Evolutionary conservation across 2,329 filamentous ascomycete species (phyloP).

Genomic region (Tolypocladium capitatum): DNA sequence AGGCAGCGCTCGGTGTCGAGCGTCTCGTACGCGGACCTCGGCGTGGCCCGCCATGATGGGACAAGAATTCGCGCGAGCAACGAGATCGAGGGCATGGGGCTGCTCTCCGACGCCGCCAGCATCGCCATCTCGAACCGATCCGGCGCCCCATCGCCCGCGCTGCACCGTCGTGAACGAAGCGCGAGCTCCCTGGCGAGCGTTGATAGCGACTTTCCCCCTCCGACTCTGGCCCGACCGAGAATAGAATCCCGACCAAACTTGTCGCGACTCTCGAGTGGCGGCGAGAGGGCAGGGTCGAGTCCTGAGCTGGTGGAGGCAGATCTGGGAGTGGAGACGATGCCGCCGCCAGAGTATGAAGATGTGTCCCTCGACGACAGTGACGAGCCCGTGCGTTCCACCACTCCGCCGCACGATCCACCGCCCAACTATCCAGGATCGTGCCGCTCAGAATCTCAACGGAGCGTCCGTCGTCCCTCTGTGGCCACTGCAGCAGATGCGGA

Average conservation of each 20-base stretch:
- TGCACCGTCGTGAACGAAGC: constrained; percentile 32
- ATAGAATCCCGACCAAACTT: constrained; percentile 30
- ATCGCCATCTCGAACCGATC: constrained; percentile 31
- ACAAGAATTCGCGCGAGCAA: constrained; percentile 58
- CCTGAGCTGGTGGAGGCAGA: constrained; percentile 40
- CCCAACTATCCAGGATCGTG: constrained; percentile 35
- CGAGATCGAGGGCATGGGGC: constrained; percentile 58
- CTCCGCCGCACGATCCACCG: constrained; percentile 34
- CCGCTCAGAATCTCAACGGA: constrained; percentile 13
- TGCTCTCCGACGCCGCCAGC: constrained; percentile 59
- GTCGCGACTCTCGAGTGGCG: constrained; percentile 17
- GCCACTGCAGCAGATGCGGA: constrained; percentile 5
- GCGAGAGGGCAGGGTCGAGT: constrained; percentile 32
- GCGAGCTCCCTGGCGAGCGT: constrained; percentile 44
- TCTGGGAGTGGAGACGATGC: constrained; percentile 31
- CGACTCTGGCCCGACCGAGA: constrained; percentile 22
- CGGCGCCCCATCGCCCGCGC: constrained; percentile 16
- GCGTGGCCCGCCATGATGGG: constrained; percentile 65
- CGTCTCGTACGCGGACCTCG: constrained; percentile 65
- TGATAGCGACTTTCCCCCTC: constrained; percentile 30
- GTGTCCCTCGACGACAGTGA: constrained; percentile 28
- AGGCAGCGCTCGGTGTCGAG: constrained; percentile 58
- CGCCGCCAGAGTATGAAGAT: constrained; percentile 43
- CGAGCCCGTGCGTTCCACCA: constrained; percentile 24
- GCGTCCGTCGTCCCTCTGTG: not conserved